A percentile compares a stretch with the other conserved stretches of the same genome.
Evolutionary conservation across 2,329 filamentous ascomycete genomes (phyloP).

Genomic region (Botrytis elliptica): DNA sequence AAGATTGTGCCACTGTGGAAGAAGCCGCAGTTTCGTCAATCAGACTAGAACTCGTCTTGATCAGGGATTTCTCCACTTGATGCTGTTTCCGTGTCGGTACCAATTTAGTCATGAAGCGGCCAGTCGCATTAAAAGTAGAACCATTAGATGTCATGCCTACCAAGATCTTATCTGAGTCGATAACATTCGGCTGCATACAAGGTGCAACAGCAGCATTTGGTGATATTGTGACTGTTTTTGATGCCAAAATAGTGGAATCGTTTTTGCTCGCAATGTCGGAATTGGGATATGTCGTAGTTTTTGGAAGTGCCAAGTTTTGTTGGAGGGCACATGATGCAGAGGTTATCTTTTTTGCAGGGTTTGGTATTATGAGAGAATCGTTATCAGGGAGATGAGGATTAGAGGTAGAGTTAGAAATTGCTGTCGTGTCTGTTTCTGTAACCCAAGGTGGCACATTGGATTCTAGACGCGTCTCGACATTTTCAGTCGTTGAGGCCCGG

Average conservation of each 20-base stretch:
- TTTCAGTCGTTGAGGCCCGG: not conserved
- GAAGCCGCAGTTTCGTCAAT: not conserved
- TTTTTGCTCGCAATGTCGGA: not conserved
- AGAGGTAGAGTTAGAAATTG: not conserved
- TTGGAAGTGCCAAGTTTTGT: not conserved
- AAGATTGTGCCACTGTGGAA: slow-evolving; percentile 11
- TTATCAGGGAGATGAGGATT: not conserved
- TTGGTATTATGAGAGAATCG: not conserved
- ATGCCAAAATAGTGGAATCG: not conserved
- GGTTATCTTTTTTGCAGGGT: not conserved
- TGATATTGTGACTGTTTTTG: not conserved
- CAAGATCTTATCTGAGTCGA: not conserved
- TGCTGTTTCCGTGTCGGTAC: not conserved
- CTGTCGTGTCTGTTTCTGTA: not conserved
- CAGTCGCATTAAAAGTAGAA: slow-evolving; percentile 1
- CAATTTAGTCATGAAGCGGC: slow-evolving; percentile 15
- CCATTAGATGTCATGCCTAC: not conserved
- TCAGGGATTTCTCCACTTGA: not conserved
- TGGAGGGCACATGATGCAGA: not conserved
- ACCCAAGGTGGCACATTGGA: not conserved
- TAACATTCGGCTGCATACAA: not conserved
- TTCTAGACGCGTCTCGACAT: not conserved
- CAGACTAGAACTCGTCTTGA: not conserved
- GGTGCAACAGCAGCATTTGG: not conserved
- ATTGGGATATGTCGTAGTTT: not conserved